Percentiles rank a stretch among this genome's conserved stretches.
These are phyloP conservation scores for Picocystis sp. DNA, from an alignment of 163 green algal genomes.

Conservation along the genomic window DNA sequence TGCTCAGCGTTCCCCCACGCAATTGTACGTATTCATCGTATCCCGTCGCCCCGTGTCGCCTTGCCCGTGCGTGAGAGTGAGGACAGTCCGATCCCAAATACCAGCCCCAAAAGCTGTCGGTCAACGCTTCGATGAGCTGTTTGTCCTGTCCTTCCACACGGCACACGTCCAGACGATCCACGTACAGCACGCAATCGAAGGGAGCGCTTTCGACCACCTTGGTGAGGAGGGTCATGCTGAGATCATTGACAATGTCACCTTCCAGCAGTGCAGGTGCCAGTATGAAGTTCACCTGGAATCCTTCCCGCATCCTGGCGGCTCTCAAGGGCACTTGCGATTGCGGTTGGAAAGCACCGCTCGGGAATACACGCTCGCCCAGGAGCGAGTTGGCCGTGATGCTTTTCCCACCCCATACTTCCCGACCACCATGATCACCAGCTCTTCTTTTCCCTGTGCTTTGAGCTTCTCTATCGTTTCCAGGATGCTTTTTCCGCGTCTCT, in stretches of 20 bases:
- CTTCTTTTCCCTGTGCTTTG: slow-evolving; percentile 12
- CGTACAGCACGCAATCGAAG: slow-evolving; percentile 8
- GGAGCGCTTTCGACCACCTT: neutral
- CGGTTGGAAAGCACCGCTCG: neutral
- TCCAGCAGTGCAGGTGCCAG: neutral
- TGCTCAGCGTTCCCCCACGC: neutral
- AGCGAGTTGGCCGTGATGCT: slow-evolving; percentile 43
- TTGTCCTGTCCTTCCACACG: slow-evolving; percentile 30
- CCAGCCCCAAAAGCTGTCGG: slow-evolving; percentile 21
- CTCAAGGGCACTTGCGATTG: neutral
- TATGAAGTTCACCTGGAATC: neutral
- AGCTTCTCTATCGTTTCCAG: slow-evolving; percentile 8
- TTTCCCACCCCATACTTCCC: slow-evolving; percentile 53
- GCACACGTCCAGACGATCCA: slow-evolving; percentile 43
- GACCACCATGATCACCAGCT: slow-evolving; percentile 45
- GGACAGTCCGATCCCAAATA: slow-evolving; percentile 31
- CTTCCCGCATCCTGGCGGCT: neutral
- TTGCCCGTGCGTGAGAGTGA: slow-evolving; percentile 39
- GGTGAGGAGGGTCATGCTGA: neutral
- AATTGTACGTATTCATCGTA: slow-evolving; percentile 5
- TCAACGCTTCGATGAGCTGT: slow-evolving; percentile 32
- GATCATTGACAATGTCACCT: slow-evolving; percentile 4
- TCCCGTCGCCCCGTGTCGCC: neutral
- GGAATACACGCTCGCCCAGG: slow-evolving; percentile 32
- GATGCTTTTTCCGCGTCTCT: slow-evolving; percentile 12